A percentile compares a stretch with the other conserved stretches of the same genome.
Evolutionary conservation across 176 grass and related monocot species (phyloP).

Genomic region (Oryza meridionalis): DNA sequence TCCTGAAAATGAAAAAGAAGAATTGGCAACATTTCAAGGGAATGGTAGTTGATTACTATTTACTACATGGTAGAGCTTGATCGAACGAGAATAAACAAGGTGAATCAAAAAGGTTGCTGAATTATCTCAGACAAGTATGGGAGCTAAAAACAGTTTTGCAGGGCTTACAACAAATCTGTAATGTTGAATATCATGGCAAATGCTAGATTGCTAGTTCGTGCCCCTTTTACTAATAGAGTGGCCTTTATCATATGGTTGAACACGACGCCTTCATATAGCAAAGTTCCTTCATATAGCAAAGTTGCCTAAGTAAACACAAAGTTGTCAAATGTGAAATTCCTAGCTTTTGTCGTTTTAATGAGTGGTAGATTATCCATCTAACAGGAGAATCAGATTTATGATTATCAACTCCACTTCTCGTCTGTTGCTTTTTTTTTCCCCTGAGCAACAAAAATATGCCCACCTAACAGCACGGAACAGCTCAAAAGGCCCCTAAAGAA

Average conservation of each 20-base stretch:
- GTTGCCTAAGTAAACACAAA: neutral
- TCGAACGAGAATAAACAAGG: conserved; percentile 2
- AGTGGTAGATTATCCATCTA: neutral
- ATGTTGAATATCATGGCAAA: neutral
- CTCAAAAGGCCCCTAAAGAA: neutral
- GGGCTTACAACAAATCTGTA: neutral
- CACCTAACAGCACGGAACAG: neutral
- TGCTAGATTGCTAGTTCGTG: conserved; percentile 5
- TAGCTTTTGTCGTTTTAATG: neutral
- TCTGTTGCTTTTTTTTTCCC: neutral
- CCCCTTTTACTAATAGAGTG: neutral
- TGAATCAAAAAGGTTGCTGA: conserved; percentile 10
- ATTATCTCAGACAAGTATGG: conserved; percentile 15
- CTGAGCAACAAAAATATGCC: neutral
- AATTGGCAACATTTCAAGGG: neutral
- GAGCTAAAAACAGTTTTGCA: neutral
- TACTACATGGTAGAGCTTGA: neutral
- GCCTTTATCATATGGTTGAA: neutral
- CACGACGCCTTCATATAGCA: neutral
- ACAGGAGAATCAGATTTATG: neutral
- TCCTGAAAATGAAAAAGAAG: conserved; percentile 26
- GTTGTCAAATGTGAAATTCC: neutral
- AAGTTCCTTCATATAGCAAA: conserved; percentile 9
- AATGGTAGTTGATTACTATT: neutral
- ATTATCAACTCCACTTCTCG: neutral